Evolutionary conservation across 257 asterid species (phyloP), one percentile per base, ranked within the genome.

Genomic region (Petunia secreta): DNA sequence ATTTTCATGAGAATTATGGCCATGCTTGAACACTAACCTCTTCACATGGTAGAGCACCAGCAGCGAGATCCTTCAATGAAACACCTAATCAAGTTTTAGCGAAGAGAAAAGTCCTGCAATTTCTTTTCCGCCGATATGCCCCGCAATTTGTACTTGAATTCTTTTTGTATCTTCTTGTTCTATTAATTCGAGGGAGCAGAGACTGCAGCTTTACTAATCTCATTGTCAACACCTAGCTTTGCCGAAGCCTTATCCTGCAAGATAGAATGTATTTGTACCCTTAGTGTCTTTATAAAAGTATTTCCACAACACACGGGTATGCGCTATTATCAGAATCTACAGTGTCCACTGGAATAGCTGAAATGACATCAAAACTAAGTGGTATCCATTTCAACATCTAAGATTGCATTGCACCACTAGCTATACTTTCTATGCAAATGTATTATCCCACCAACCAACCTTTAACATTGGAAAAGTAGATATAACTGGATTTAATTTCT

Each of bases 1-100:
- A 63, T 74, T 8, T 53, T 57, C 78, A 48, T 34, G 73, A 73
- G 25, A 77, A 53, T 25, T 71, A 34, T 44, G 44, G 43, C 11
- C 38, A 11, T 14, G 80, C 80, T 59, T 59, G 80, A 64, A 69
- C 46, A 6, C 87, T 79, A 84, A 94, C 98, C 99, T 96, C 90
- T 84, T 96, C 98, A 80, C 90, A 96, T 1, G 98, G 96, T 79
- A 96, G 82, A 52, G 98, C 98, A 75, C 79, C 79, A 82, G 94
- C 94, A 10, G 96, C 76, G 63, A 96, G 90, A 77, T 96, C 99
- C 90, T 92, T 96, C 86, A 96, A 89, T 53, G 99, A 92, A 69
- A 88, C 84, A 37, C 97, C 92, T 6, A 90, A 76, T 96, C 99
- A 78, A 96, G 86, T 15, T 98, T 91, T 6, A 60, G 53, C 1